A percentile compares a stretch with the other conserved stretches of the same genome.
Evolutionary conservation across 306 rosid genomes (phyloP).

Genomic region (Gillenia trifoliata): DNA sequence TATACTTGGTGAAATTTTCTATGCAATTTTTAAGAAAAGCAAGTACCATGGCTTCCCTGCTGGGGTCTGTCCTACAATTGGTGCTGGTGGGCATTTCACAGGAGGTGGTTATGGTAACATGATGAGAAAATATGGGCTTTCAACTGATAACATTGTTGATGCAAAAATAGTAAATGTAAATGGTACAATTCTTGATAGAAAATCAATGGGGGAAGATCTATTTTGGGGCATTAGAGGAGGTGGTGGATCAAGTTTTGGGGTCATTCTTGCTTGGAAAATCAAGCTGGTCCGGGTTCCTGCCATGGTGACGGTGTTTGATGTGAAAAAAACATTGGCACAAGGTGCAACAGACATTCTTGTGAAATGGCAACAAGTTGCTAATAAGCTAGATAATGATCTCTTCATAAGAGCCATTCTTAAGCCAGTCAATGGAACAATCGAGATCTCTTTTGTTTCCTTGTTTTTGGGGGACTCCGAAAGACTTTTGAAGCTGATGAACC

Average conservation of each 20-base stretch:
- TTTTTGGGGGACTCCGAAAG: conserved; percentile 9
- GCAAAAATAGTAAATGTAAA: conserved; percentile 46
- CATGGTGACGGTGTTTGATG: conserved; percentile 38
- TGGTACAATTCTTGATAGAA: conserved; percentile 38
- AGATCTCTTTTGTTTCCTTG: conserved; percentile 4
- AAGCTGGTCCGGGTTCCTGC: conserved; percentile 40
- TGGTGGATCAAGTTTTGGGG: conserved; percentile 63
- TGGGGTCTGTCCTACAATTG: conserved; percentile 24
- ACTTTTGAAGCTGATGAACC: conserved; percentile 8
- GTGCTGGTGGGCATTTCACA: conserved; percentile 23
- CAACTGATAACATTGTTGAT: conserved; percentile 44
- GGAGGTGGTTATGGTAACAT: conserved; percentile 34
- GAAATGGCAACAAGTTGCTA: conserved; percentile 51
- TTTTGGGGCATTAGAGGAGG: conserved; percentile 65
- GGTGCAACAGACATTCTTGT: conserved; percentile 18
- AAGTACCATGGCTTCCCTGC: conserved; percentile 21
- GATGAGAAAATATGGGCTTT: conserved; percentile 42
- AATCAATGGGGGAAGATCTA: conserved; percentile 46
- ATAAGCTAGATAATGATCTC: conserved; percentile 30
- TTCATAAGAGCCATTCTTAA: conserved; percentile 42
- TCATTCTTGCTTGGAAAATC: conserved; percentile 42
- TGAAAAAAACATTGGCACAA: conserved; percentile 35
- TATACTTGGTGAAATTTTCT: conserved; percentile 53
- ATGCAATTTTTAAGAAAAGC: conserved; percentile 24
- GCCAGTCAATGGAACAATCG: conserved; percentile 1